phyloP scores from a whole-genome alignment of 2,329 filamentous ascomycete species.

The Pseudocercospora crystallina region DNA sequence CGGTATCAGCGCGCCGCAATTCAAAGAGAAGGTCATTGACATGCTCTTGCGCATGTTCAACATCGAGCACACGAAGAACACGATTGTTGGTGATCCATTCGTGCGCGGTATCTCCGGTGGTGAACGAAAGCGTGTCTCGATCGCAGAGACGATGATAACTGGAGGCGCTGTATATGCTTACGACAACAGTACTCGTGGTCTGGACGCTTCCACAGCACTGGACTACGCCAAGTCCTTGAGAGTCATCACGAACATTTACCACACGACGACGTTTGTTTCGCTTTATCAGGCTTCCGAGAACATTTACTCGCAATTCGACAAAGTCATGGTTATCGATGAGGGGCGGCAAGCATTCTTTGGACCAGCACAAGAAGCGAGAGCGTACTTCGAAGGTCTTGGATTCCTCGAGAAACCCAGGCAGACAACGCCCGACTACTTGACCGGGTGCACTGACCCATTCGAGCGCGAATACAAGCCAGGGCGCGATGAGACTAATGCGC shows the following conservation, averaged over 20 bases:
- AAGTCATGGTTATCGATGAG: constrained; percentile 76
- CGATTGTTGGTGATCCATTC: constrained; percentile 79
- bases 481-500: constrained; percentile 63
- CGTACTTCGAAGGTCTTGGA: constrained; percentile 75
- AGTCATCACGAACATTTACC: constrained; percentile 77
- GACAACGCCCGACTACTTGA: constrained; percentile 79
- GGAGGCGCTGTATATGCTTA: constrained; percentile 40
- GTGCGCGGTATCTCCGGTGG: constrained; percentile 67
- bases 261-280: constrained; percentile 80
- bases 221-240: constrained; percentile 50
- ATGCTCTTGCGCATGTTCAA: constrained; percentile 88
- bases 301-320: constrained; percentile 77
- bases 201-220: constrained; percentile 51
- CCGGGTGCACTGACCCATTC: constrained; percentile 79
- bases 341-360: constrained; percentile 77
- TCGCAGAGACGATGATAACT: constrained; percentile 52
- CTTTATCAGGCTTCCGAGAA: constrained; percentile 83
- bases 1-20: constrained; percentile 69
- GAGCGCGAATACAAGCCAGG: constrained; percentile 75
- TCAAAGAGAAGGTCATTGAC: constrained; percentile 73
- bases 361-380: constrained; percentile 63
- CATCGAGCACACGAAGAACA: constrained; percentile 83
- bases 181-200: constrained; percentile 50
- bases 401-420: constrained; percentile 73
- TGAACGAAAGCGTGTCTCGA: constrained; percentile 50